Base-by-base conservation (phyloP, 1,139 yeast genomes). In the Kurtzmaniella quercitrusa region DNA sequence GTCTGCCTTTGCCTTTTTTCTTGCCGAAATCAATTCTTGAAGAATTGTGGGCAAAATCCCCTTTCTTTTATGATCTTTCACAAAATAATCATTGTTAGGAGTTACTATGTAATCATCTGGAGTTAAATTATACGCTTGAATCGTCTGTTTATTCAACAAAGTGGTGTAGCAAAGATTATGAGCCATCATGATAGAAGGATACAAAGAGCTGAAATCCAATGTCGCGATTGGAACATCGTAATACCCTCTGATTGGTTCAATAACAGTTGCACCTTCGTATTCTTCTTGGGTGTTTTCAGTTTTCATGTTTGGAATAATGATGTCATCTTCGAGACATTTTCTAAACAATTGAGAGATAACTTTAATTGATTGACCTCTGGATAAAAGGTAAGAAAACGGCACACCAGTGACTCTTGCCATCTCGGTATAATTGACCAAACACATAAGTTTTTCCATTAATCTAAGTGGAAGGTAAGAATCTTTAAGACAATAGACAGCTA, bases 331-430 rank as follows among this genome's bases (percentile, higher is more conserved):
- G 33, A 89, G 69, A 58, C 98, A 93, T 62, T 93, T 94, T 55
- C 99, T 77, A 64, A 88, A 93, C 43, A 94, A 71, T 66, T 94
- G 99, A 0, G 98, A 91, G 43, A 94, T 82, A 54, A 94, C 98
- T 63, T 94, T 94, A 60, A 94, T 91, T 64, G 94, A 98, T 68
- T 94, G 99, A 34, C 99, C 99, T 58, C 99, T 77, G 12, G 95
- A 65, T 41, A 94, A 67, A 44, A 94, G 73, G 58, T 85, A 93
- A 0, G 96, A 86, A 57, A 94, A 90, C 0, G 99, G 98, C 4
- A 94, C 98, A 50, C 99, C 99, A 0, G 98, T 93, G 34, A 94
- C 99, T 70, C 99, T 85, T 1, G 98, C 97, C 98, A 94, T 94
- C 67, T 94, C 99, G 0, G 98, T 91, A 63, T 94, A 93, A 56